phyloP scores from a whole-genome alignment of 129 eudicot genomes.

The Smallanthus sonchifolius region DNA sequence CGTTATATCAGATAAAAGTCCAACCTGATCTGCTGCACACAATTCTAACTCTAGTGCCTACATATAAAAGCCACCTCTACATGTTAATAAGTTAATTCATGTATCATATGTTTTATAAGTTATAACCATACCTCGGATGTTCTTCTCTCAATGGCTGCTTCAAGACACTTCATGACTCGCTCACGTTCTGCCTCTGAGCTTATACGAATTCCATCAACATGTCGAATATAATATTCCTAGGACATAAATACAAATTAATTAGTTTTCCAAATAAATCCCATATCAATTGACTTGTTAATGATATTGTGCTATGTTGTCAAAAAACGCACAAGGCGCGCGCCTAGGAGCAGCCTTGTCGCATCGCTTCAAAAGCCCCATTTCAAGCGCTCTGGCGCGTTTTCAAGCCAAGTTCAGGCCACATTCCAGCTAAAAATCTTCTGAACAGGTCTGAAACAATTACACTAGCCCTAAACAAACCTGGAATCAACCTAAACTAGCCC shows the following conservation, averaged over 20 bases:
- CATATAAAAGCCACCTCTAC: background rate
- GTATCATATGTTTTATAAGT: background rate
- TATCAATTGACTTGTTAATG: background rate
- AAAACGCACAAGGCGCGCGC: no score
- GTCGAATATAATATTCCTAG: conserved; percentile 78
- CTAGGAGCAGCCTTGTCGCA: no score
- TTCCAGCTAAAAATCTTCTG: no score
- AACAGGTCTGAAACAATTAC: no score
- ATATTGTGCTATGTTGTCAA: background rate
- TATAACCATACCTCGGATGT: conserved; percentile 50
- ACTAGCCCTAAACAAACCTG: no score
- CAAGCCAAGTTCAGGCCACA: no score
- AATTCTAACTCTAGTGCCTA: conserved; percentile 72
- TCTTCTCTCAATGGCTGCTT: conserved; percentile 85
- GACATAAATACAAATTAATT: background rate
- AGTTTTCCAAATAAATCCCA: background rate
- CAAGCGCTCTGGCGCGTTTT: no score
- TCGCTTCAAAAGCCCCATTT: no score
- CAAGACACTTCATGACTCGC: conserved; percentile 71
- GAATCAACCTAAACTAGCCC: no score
- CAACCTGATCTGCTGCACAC: conserved; percentile 67
- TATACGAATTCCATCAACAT: conserved; percentile 67
- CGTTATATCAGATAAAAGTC: conserved; percentile 76
- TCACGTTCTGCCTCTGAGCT: conserved; percentile 81
- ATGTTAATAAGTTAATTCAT: background rate